Conservation (phyloP, 2,329 filamentous ascomycete species). For the Cercospora sp. region DNA sequence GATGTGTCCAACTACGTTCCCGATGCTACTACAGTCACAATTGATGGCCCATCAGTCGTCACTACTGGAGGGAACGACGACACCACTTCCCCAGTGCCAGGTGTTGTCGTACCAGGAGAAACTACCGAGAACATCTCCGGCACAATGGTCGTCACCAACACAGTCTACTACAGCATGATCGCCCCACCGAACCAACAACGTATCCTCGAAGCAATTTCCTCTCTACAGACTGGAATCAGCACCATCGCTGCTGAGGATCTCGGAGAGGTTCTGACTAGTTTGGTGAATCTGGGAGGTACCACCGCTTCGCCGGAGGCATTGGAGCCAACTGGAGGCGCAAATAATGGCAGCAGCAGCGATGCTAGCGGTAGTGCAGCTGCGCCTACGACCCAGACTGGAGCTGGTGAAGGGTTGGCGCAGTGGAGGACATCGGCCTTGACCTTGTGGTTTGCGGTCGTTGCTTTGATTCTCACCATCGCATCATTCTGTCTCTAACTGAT, state of each 20-base stretch:
- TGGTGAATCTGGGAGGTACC: not conserved
- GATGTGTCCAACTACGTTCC: too few species aligned
- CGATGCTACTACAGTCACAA: too few species aligned
- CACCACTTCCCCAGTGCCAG: too few species aligned
- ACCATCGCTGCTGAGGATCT: too few species aligned
- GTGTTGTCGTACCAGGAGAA: too few species aligned
- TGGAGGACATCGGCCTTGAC: not conserved
- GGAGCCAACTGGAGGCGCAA: not conserved
- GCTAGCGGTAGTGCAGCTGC: not conserved
- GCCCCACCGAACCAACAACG: not conserved
- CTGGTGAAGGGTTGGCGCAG: rapidly evolving
- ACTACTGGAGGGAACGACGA: too few species aligned
- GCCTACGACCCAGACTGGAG: not conserved
- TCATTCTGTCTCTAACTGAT: not conserved
- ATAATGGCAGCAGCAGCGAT: not conserved
- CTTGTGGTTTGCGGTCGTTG: not conserved
- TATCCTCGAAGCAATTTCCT: not conserved
- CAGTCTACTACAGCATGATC: slow-evolving; percentile 18
- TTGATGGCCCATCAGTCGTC: too few species aligned
- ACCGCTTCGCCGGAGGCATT: not conserved
- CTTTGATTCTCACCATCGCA: not conserved
- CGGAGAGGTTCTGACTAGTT: too few species aligned
- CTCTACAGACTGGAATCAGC: too few species aligned
- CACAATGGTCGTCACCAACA: slow-evolving; percentile 7
- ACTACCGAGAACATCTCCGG: not conserved